Conservation (phyloP, 129 eudicot species). For the Solidago caesia region DNA sequence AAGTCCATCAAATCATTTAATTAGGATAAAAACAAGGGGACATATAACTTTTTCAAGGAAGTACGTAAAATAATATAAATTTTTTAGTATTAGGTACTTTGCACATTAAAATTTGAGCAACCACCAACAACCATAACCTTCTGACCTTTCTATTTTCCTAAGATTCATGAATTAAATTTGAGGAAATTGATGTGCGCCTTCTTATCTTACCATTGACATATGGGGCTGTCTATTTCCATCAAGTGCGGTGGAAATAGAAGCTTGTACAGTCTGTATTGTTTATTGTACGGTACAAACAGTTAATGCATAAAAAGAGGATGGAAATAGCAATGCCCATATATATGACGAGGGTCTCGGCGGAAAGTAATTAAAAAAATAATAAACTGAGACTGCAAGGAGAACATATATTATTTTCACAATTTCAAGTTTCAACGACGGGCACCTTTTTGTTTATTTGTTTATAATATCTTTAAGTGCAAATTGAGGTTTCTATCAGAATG, state of each 20-base stretch:
- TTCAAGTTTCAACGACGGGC: slow-evolving; percentile 29
- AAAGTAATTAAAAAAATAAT: neutral
- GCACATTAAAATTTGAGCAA: neutral
- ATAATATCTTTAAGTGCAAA: slow-evolving; percentile 31
- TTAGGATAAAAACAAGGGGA: neutral
- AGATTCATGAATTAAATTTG: neutral
- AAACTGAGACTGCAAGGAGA: neutral
- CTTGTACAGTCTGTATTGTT: too few species aligned
- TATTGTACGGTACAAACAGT: too few species aligned
- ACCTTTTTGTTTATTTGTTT: slow-evolving; percentile 31
- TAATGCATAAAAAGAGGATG: too few species aligned
- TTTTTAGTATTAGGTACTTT: neutral
- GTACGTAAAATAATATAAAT: neutral
- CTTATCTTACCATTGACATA: neutral
- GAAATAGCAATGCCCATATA: too few species aligned
- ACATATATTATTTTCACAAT: neutral
- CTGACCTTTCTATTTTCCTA: neutral
- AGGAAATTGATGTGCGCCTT: neutral
- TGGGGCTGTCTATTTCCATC: too few species aligned
- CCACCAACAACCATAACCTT: slow-evolving; percentile 1
- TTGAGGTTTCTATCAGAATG: slow-evolving; percentile 21
- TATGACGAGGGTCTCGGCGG: neutral
- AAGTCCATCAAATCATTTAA: neutral
- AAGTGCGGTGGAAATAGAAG: too few species aligned
- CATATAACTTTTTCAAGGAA: neutral